Evolutionary conservation across 2,329 filamentous ascomycete species (phyloP).

Genomic region (Ophiostoma sp.): DNA sequence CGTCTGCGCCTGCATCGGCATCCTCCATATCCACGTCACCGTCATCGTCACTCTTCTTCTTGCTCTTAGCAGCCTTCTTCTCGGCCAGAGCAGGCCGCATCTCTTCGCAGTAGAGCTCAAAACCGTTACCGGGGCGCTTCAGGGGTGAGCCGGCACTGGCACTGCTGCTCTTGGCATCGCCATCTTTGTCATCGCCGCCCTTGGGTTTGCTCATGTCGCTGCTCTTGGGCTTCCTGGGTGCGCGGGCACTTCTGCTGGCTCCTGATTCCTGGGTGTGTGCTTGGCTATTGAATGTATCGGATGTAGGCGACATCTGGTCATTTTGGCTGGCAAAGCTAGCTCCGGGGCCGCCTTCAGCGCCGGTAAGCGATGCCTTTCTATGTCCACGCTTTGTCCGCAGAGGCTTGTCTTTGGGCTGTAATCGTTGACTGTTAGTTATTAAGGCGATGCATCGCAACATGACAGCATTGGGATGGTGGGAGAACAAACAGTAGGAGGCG

Average conservation of each 20-base stretch:
- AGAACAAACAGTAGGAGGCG: constrained; percentile 65
- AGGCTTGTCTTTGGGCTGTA: constrained; percentile 71
- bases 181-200: constrained; percentile 17
- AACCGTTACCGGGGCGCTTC: constrained; percentile 41
- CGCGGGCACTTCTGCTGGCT: constrained; percentile 27
- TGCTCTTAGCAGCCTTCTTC: constrained; percentile 37
- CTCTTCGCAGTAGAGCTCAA: constrained; percentile 52
- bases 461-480: not conserved
- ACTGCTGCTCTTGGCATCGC: constrained; percentile 26
- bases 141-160: constrained; percentile 28
- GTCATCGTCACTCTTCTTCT: constrained; percentile 31
- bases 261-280: constrained; percentile 37
- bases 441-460: not conserved
- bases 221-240: constrained; percentile 33
- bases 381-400: constrained; percentile 69
- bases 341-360: constrained; percentile 27
- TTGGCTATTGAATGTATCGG: constrained; percentile 44
- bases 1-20: constrained; percentile 29
- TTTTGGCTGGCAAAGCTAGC: constrained; percentile 2
- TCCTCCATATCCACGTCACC: constrained; percentile 39
- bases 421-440: not conserved
- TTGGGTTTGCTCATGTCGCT: constrained; percentile 33
- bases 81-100: constrained; percentile 42
- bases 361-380: constrained; percentile 51
- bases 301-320: constrained; percentile 40